Percentiles rank a stretch among this genome's conserved stretches.
phyloP scores from a whole-genome alignment of 768 basidiomycete genomes.

The Pulveroboletus ravenelii region DNA sequence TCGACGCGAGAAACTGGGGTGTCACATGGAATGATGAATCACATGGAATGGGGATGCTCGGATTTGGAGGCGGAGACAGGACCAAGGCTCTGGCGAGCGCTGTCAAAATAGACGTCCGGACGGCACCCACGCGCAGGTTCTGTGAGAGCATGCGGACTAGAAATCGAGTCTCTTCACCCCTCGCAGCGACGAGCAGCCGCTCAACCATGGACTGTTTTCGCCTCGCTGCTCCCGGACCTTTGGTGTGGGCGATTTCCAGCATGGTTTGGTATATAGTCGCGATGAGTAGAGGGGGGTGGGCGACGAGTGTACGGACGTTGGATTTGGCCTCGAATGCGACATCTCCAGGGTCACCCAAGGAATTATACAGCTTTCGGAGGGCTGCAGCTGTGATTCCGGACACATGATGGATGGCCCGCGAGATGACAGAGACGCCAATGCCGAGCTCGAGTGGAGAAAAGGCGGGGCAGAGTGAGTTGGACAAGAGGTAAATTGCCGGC shows the following conservation, averaged over 20 bases:
- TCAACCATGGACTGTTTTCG: slow-evolving; percentile 76
- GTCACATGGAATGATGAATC: slow-evolving; percentile 30
- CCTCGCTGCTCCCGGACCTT: slow-evolving; percentile 71
- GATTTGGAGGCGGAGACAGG: slow-evolving; percentile 42
- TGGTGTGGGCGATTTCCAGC: slow-evolving; percentile 59
- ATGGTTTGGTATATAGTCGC: slow-evolving; percentile 63
- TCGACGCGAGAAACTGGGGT: slow-evolving; percentile 16
- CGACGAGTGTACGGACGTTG: slow-evolving; percentile 66
- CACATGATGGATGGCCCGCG: slow-evolving; percentile 65
- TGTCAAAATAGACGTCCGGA: slow-evolving; percentile 74
- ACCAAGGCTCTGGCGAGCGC: slow-evolving; percentile 78
- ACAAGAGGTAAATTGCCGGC: slow-evolving; percentile 75
- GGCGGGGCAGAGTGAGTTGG: slow-evolving; percentile 73
- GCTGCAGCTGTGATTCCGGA: slow-evolving; percentile 59
- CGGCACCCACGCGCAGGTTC: slow-evolving; percentile 84
- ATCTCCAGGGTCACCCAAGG: slow-evolving; percentile 80
- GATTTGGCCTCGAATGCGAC: slow-evolving; percentile 83
- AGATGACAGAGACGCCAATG: slow-evolving; percentile 62
- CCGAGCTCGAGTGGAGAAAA: slow-evolving; percentile 70
- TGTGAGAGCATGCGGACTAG: slow-evolving; percentile 69
- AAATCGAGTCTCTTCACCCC: slow-evolving; percentile 85
- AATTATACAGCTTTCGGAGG: slow-evolving; percentile 62
- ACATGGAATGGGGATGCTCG: slow-evolving; percentile 14
- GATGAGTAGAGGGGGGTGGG: slow-evolving; percentile 64
- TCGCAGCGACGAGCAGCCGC: slow-evolving; percentile 75